Base-by-base conservation (phyloP, 805 yeast genomes). In the Yarrowia bubula region DNA sequence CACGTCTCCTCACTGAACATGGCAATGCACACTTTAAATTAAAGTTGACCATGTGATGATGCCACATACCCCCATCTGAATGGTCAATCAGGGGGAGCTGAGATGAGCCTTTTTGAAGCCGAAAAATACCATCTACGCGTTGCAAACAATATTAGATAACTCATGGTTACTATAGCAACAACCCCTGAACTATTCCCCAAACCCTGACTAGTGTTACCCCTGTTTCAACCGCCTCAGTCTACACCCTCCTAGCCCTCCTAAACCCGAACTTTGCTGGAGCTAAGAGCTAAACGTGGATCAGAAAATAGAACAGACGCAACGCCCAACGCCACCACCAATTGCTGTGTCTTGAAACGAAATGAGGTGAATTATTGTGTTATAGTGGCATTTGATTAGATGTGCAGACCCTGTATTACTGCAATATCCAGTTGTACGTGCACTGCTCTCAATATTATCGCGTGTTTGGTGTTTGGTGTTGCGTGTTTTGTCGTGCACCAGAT, bases 21-120 rank as follows among this genome's bases (percentile, higher is more conserved):
- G 53, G 53, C 32, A 48, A 48, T 35, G 55, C 55, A 48, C 55
- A 17, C 41, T 32, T 32, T 8, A 9, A 33, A 48, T 17, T 48
- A 48, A 14, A 48, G 55, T 48, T 48, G 55, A 8, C 55, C 55
- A 48, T 48, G 55, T 48, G 55, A 48, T 48, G 55, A 35, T 48
- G 55, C 41, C 41, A 33, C 55, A 33, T 35, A 18, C 17, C 55
- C 55, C 55, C 39, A 35, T 35, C 15, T 17, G 41, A 17, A 8
- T 17, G 51, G 35, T 31, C 55, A 48, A 35, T 48, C 41, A 35
- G 28, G 28, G 28, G 28, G 28, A 22, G 28, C 28, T 22, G 28
- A n/a, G n/a, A n/a, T n/a, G n/a, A n/a, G n/a, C n/a, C n/a, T n/a
- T n/a, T n/a, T n/a, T n/a, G n/a, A n/a, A n/a, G n/a, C n/a, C n/a